Percentiles rank a stretch among this genome's conserved stretches.
Evolutionary conservation across 352 stramenopile genomes (phyloP).

Genomic region (Phytopythium vexans): DNA sequence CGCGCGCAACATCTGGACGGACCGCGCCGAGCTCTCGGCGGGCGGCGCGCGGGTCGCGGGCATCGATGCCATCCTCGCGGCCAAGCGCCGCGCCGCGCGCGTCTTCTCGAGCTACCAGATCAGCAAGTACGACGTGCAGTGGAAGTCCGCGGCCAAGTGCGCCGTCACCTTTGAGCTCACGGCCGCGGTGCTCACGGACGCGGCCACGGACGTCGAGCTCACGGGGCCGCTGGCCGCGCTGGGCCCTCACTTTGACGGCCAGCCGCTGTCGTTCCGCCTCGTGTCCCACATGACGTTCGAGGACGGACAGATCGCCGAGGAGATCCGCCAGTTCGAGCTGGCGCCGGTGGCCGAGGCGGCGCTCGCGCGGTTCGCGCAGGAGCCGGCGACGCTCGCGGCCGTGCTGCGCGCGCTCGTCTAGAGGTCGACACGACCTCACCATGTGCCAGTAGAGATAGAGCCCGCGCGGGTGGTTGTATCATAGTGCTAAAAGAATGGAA

Average conservation of each 20-base stretch:
- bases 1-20: constrained; percentile 52
- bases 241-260: constrained; percentile 36
- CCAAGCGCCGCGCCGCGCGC: constrained; percentile 51
- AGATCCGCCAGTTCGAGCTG: constrained; percentile 75
- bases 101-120: constrained; percentile 83
- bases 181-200: constrained; percentile 43
- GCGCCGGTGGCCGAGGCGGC: constrained; percentile 50
- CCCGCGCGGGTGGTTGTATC: too few species aligned
- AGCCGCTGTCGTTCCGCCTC: constrained; percentile 69
- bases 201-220: constrained; percentile 15
- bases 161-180: constrained; percentile 76
- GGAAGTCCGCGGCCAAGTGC: constrained; percentile 61
- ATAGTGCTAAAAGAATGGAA: too few species aligned
- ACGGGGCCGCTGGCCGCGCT: constrained; percentile 59
- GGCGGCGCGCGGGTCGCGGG: constrained; percentile 46
- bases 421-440: neutral
- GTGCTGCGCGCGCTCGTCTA: constrained; percentile 50
- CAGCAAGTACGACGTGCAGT: constrained; percentile 79
- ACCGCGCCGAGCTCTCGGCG: constrained; percentile 70
- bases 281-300: constrained; percentile 78
- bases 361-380: constrained; percentile 45
- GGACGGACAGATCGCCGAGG: constrained; percentile 72
- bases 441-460: too few species aligned
- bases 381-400: constrained; percentile 52
- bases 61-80: constrained; percentile 53